These are phyloP conservation scores for Xeromyces bisporus DNA, from an alignment of 495 filamentous ascomycete genomes.

Conservation along the genomic window DNA sequence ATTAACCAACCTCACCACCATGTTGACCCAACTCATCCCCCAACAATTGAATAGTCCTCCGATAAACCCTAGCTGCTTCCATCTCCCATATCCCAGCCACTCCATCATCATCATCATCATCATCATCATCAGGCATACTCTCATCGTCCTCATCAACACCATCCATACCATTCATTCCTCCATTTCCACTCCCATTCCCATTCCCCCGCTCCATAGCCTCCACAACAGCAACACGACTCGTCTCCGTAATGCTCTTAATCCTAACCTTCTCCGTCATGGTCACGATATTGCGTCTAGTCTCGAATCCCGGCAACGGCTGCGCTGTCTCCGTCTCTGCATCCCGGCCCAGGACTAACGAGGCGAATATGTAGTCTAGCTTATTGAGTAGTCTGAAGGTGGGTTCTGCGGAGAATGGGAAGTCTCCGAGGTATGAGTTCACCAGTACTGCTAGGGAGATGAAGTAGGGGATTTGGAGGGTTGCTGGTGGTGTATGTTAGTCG, in stretches of 20 bases:
- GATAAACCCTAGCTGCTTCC: conserved; percentile 61
- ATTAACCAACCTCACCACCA: no score
- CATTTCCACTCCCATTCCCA: conserved; percentile 14
- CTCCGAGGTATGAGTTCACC: conserved; percentile 42
- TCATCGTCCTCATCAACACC: conserved; percentile 15
- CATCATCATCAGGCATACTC: conserved; percentile 13
- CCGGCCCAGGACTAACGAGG: conserved; percentile 47
- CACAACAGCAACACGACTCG: conserved; percentile 46
- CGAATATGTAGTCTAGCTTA: conserved; percentile 67
- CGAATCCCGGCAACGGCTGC: conserved; percentile 48
- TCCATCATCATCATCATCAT: conserved; percentile 6
- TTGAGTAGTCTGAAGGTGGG: conserved; percentile 48
- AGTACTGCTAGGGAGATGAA: conserved; percentile 60
- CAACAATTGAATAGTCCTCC: conserved; percentile 55
- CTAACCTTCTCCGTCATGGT: conserved; percentile 64
- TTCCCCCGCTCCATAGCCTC: conserved; percentile 25
- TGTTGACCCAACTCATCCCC: conserved; percentile 38
- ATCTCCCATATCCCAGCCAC: conserved; percentile 34
- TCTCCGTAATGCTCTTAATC: conserved; percentile 58
- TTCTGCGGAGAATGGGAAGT: conserved; percentile 48
- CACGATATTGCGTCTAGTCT: conserved; percentile 26
- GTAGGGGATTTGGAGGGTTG: conserved; percentile 67
- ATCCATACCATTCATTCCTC: conserved; percentile 16
- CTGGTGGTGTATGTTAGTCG: no score
- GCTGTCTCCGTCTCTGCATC: conserved; percentile 49